Conservation (phyloP, 2,329 filamentous ascomycete species). For the Cytospora chrysosperma region DNA sequence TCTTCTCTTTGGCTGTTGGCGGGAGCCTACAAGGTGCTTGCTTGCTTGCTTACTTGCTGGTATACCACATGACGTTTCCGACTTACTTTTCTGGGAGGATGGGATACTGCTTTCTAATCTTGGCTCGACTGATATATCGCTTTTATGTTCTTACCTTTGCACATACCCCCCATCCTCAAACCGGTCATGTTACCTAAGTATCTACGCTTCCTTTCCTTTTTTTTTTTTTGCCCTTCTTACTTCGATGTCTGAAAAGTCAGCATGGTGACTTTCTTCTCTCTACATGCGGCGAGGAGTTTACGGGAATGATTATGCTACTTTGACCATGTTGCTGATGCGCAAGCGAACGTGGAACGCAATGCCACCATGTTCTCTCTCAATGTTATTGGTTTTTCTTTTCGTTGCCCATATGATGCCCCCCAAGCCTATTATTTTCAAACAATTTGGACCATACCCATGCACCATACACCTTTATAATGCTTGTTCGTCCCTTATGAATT, state of each 20-base stretch:
- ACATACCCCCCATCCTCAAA: constrained; percentile 15
- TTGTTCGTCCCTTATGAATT: background rate
- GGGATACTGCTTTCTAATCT: constrained; percentile 1
- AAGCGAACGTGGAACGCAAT: constrained; percentile 7
- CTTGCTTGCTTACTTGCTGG: background rate
- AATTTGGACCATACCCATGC: background rate
- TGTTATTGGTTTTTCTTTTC: background rate
- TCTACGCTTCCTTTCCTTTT: background rate
- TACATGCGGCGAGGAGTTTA: constrained; percentile 22
- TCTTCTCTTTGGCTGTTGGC: too few species aligned
- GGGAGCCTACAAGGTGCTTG: background rate
- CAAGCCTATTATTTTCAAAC: background rate
- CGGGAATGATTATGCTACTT: constrained; percentile 14
- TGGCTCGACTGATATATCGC: background rate
- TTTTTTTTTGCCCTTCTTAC: background rate
- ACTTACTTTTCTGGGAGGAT: constrained; percentile 4
- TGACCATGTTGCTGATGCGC: constrained; percentile 11
- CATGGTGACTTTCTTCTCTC: constrained; percentile 7
- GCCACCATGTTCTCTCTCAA: background rate
- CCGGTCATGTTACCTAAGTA: constrained; percentile 12
- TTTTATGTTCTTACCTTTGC: constrained; percentile 10
- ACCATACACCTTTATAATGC: constrained; percentile 6
- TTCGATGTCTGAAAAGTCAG: background rate
- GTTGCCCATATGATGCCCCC: constrained; percentile 2
- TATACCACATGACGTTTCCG: constrained; percentile 13